Conservation (phyloP, 1,139 yeast genomes). For the Zygosaccharomyces pseudobailii region DNA sequence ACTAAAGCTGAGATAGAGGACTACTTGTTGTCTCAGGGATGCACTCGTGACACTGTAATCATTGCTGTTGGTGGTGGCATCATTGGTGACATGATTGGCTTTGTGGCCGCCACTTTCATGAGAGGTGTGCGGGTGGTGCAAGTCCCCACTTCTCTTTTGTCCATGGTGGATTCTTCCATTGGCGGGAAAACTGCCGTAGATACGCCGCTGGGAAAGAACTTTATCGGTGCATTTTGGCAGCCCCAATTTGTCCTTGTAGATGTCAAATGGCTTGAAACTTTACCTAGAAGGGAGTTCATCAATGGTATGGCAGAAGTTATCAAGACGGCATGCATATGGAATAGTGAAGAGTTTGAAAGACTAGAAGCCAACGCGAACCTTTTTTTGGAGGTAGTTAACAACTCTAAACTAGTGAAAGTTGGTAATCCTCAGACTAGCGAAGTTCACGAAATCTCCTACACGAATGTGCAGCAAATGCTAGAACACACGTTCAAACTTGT, state of each 20-base stretch:
- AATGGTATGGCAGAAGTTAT: constrained; percentile 99
- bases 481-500: constrained; percentile 77
- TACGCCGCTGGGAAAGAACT: constrained; percentile 94
- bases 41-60: constrained; percentile 94
- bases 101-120: constrained; percentile 98
- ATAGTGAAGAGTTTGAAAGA: constrained; percentile 78
- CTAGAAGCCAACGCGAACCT: constrained; percentile 69
- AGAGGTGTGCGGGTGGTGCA: constrained; percentile 94
- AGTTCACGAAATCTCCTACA: constrained; percentile 35
- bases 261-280: constrained; percentile 76
- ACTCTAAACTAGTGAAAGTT: constrained; percentile 47
- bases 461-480: constrained; percentile 61
- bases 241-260: constrained; percentile 88
- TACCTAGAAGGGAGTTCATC: constrained; percentile 90
- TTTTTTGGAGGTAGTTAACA: constrained; percentile 47
- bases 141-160: constrained; percentile 85
- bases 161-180: constrained; percentile 98
- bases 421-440: constrained; percentile 34
- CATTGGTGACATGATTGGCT: constrained; percentile 98
- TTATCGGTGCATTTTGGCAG: constrained; percentile 97
- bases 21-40: constrained; percentile 74
- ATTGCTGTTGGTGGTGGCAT: constrained; percentile 98
- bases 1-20: constrained; percentile 95
- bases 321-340: constrained; percentile 98
- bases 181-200: constrained; percentile 99